These are phyloP conservation scores for Chalciporus piperatus DNA, from an alignment of 768 basidiomycete genomes.

Conservation along the genomic window DNA sequence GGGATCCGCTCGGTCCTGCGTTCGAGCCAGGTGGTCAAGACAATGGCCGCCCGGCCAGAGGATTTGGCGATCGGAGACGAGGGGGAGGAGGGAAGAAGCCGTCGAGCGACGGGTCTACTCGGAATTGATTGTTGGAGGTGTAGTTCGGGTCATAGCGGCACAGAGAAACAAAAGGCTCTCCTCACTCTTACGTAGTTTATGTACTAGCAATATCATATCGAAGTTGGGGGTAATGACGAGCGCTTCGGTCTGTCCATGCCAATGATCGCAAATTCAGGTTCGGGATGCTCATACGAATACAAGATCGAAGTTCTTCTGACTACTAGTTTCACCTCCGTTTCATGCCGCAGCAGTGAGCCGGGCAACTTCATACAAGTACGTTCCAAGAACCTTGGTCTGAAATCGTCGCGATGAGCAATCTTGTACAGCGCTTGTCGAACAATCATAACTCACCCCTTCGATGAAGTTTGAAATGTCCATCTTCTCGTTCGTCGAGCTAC, in stretches of 20 bases:
- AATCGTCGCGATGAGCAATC: background rate
- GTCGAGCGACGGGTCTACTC: background rate
- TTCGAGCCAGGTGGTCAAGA: slow-evolving; percentile 7
- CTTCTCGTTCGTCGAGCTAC: slow-evolving; percentile 92
- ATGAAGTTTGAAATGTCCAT: slow-evolving; percentile 89
- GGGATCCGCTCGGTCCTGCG: slow-evolving; percentile 35
- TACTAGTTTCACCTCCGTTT: background rate
- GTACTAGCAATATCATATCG: background rate
- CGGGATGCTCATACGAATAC: background rate
- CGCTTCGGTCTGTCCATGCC: background rate
- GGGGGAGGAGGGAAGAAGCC: background rate
- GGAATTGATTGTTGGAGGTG: background rate
- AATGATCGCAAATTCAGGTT: background rate
- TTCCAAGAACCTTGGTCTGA: slow-evolving; percentile 34
- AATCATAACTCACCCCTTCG: slow-evolving; percentile 56
- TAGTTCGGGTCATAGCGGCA: background rate
- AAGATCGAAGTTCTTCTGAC: background rate
- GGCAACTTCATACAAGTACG: slow-evolving; percentile 32
- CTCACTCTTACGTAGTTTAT: background rate
- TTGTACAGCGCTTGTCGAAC: background rate
- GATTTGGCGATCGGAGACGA: slow-evolving; percentile 26
- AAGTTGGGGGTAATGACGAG: background rate
- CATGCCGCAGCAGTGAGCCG: slow-evolving; percentile 13
- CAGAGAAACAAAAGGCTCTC: background rate
- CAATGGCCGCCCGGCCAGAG: slow-evolving; percentile 17